A percentile compares a stretch with the other conserved stretches of the same genome.
Evolutionary conservation across 2,329 filamentous ascomycete species (phyloP).

Genomic region (Paraconiothyrium brasiliense): DNA sequence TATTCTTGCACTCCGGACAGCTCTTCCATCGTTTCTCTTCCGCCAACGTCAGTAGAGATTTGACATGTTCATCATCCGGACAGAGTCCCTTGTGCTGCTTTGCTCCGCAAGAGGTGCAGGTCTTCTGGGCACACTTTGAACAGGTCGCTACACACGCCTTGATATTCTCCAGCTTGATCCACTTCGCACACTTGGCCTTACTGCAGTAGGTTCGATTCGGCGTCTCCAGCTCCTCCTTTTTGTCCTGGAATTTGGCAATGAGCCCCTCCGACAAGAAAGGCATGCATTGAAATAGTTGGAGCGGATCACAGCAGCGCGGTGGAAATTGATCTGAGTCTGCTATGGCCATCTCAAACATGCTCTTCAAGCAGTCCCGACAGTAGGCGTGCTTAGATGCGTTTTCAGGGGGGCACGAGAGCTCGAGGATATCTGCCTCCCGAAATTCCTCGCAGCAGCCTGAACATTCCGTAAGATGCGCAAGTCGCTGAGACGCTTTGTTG

Average conservation of each 20-base stretch:
- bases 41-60: slow-evolving; percentile 22
- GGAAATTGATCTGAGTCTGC: slow-evolving; percentile 30
- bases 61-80: slow-evolving; percentile 21
- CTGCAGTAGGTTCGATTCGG: slow-evolving; percentile 26
- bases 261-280: slow-evolving; percentile 16
- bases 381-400: slow-evolving; percentile 22
- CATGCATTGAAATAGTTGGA: slow-evolving; percentile 19
- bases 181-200: slow-evolving; percentile 21
- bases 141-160: slow-evolving; percentile 19
- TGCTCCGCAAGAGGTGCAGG: slow-evolving; percentile 23
- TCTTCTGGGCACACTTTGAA: slow-evolving; percentile 14
- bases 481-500: background rate
- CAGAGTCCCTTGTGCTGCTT: slow-evolving; percentile 23
- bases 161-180: slow-evolving; percentile 23
- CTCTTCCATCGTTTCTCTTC: slow-evolving; percentile 23
- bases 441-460: background rate
- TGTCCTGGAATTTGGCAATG: slow-evolving; percentile 18
- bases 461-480: background rate
- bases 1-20: slow-evolving; percentile 26
- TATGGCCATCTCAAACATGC: slow-evolving; percentile 27
- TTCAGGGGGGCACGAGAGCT: slow-evolving; percentile 18
- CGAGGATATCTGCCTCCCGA: slow-evolving; percentile 7
- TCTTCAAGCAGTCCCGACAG: slow-evolving; percentile 28
- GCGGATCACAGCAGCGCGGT: slow-evolving; percentile 31
- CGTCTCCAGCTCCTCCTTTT: slow-evolving; percentile 25